Evolutionary conservation across 2,329 filamentous ascomycete species (phyloP), one percentile per base, ranked within the genome.

Genomic region (Colletotrichum sidae): DNA sequence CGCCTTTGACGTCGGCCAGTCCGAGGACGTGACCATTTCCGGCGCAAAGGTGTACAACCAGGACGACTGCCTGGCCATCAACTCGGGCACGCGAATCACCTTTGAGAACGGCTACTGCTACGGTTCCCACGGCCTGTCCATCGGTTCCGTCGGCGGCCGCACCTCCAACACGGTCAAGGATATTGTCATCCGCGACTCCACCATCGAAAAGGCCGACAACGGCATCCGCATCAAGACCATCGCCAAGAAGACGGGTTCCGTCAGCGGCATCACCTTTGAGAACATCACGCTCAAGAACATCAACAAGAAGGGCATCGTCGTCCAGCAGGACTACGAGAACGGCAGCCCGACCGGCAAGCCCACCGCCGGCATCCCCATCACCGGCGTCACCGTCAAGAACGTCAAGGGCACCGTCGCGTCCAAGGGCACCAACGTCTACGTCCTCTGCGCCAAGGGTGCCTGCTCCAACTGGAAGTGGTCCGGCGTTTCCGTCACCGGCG

Each of bases 11-110:
- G 80, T 89, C 52, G 83, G 84, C 50, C 75, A 73, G 38, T 85
- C 81, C 39, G 78, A 72, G n/a, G 78, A 79, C 55, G 78, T 88
- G 13, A 80, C 77, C 62, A 88, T 89, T 67, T 78, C 77, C 35
- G 81, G 81, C 45, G 84, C 84, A 41, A 80, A 78, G 38, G 79
- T 89, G 55, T 81, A 86, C 72, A 89, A 89, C 78, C 87, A 89
- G 75, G 87, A 89, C 60, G 86, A 89, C 71, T 89, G 86, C 69
- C 77, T 89, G 8, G 86, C 86, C 37, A 74, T 86, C 67, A 89
- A 87, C 77, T 86, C 83, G 2, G 83, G 82, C 5, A 78, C 74
- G 25, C 74, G 81, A 68, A 84, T 85, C 67, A 78, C 76, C 42
- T 83, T 84, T 72, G 78, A 74, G 17, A 76, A 74, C 42, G 77